phyloP scores from a whole-genome alignment of 305 asterid species.

The Plantago coronopus region DNA sequence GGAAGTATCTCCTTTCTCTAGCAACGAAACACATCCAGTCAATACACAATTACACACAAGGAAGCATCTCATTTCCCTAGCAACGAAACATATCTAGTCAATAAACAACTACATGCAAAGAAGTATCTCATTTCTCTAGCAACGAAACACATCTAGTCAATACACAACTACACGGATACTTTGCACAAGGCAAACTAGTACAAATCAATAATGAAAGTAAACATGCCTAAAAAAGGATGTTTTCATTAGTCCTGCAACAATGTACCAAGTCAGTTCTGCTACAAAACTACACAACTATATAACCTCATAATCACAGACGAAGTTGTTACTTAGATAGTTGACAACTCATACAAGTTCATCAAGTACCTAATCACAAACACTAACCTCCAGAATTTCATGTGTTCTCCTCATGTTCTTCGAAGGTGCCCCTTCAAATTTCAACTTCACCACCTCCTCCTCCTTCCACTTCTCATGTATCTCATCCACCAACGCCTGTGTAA shows the following conservation, averaged over 20 bases:
- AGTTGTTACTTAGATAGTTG: too few relatives aligned
- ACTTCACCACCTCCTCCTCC: slow-evolving; percentile 65
- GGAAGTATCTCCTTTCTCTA: too few relatives aligned
- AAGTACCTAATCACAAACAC: slow-evolving; percentile 7
- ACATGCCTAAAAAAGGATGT: neutral
- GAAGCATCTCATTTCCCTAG: too few relatives aligned
- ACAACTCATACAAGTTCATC: too few relatives aligned
- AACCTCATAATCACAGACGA: too few relatives aligned
- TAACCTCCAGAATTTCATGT: slow-evolving; percentile 81
- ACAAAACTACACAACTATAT: neutral
- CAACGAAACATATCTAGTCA: too few relatives aligned
- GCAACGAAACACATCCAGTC: too few relatives aligned
- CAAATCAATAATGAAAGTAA: neutral
- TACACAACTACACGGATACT: neutral
- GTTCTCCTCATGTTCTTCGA: slow-evolving; percentile 76
- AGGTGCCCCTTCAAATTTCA: slow-evolving; percentile 82
- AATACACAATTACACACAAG: too few relatives aligned
- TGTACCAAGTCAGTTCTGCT: neutral
- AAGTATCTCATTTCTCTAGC: too few relatives aligned
- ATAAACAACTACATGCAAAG: too few relatives aligned
- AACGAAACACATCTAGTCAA: too few relatives aligned
- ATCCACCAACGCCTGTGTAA: slow-evolving; percentile 66
- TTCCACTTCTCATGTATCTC: slow-evolving; percentile 74
- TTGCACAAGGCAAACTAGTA: neutral
- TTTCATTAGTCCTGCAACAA: neutral